phyloP scores from a whole-genome alignment of 2,329 filamentous ascomycete species.

The Curvularia eragrostidis region DNA sequence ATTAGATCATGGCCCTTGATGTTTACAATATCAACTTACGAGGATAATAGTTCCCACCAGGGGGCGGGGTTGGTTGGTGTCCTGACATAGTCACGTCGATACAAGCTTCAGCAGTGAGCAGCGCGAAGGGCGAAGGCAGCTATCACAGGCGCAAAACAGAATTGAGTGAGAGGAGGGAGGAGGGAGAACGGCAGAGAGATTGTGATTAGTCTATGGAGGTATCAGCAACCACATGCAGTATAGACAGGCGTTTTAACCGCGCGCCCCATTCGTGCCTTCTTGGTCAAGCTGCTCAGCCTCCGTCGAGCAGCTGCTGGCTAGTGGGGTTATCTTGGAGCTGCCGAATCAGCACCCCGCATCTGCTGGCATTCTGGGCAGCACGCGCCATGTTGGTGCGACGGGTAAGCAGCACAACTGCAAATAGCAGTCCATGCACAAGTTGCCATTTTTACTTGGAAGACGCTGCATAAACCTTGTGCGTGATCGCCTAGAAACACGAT shows the following conservation, averaged over 20 bases:
- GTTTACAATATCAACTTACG: slow-evolving; percentile 27
- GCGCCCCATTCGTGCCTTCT: slow-evolving; percentile 19
- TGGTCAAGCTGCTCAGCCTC: slow-evolving; percentile 46
- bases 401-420: slow-evolving; percentile 13
- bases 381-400: slow-evolving; percentile 25
- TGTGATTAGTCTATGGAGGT: slow-evolving; percentile 19
- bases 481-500: slow-evolving; percentile 4
- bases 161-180: slow-evolving; percentile 3
- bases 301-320: slow-evolving; percentile 37
- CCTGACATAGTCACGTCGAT: slow-evolving; percentile 36
- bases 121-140: not conserved
- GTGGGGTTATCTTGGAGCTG: slow-evolving; percentile 39
- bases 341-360: slow-evolving; percentile 33
- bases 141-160: slow-evolving; percentile 5
- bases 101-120: not conserved
- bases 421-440: slow-evolving; percentile 4
- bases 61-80: slow-evolving; percentile 41
- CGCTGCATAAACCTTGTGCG: slow-evolving; percentile 5
- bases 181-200: not conserved
- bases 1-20: slow-evolving; percentile 19
- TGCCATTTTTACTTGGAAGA: not conserved
- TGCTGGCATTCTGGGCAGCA: slow-evolving; percentile 3
- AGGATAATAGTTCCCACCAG: slow-evolving; percentile 48
- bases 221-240: slow-evolving; percentile 33
- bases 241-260: slow-evolving; percentile 24